Base-by-base conservation (phyloP, 1,139 yeast species). In the Lodderomyces theae region DNA sequence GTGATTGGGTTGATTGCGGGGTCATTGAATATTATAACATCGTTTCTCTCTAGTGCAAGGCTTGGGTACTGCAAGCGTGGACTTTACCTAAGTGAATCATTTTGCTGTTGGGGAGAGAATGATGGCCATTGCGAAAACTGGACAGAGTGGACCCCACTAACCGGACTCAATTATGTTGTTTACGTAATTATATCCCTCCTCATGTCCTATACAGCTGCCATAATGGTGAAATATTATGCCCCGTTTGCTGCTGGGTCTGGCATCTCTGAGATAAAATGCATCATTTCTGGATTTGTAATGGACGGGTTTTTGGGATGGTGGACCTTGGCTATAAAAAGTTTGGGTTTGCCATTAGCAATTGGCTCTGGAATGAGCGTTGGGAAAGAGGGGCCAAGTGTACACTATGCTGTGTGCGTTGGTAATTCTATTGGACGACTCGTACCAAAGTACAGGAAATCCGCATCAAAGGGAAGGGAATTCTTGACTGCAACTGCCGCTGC, bases 211-310 rank as follows among this genome's bases (percentile, higher is more conserved):
- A 51, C 74, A 8, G 81, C 96, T 1, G 88, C 94, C 0, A 60
- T 72, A 11, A 58, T 88, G 35, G 96, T 94, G 35, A 72, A 79
- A 51, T 60, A 63, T 16, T 82, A 79, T 53, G 92, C 96, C 0
- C 96, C 96, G 0, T 74, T 82, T 43, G 98, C 98, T 0, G 95
- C 98, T 0, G 98, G 98, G 0, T 86, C 96, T 2, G 98, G 98
- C 0, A 94, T 94, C 37, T 85, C 97, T 4, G 99, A 94, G 59
- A 92, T 94, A 60, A 94, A 94, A 61, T 86, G 95, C 58, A 89
- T 94, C 49, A 89, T 92, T 2, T 84, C 95, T 0, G 99, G 99
- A 0, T 94, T 90, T 58, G 80, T 78, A 17, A 76, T 86, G 72
- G 77, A 79, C 26, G 89, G 87, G 4, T 94, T 90, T 53, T 70